Percentiles rank a stretch among this genome's conserved stretches.
These are phyloP conservation scores for Blastocystis sp. DNA, from an alignment of 352 stramenopile species.

Conservation along the genomic window DNA sequence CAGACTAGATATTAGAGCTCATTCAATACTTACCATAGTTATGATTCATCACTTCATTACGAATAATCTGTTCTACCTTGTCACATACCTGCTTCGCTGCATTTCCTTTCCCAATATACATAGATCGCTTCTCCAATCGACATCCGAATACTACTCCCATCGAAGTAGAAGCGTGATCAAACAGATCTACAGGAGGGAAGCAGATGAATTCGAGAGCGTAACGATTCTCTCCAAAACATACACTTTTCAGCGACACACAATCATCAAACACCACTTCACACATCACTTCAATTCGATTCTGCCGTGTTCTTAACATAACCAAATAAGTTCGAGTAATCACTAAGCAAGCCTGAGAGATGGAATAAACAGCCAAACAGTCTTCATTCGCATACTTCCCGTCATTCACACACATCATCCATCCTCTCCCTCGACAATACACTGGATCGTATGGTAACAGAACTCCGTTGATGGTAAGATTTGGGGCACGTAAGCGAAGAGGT, in stretches of 20 bases:
- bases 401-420: background rate
- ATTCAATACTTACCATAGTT: background rate
- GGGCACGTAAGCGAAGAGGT: background rate
- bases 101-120: background rate
- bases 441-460: background rate
- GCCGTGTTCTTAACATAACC: background rate
- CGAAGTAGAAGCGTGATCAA: background rate
- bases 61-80: constrained; percentile 17
- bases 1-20: background rate
- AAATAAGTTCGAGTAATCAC: too few relatives aligned
- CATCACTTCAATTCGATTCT: background rate
- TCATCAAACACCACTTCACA: background rate
- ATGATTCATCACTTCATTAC: background rate
- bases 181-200: background rate
- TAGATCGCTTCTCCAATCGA: background rate
- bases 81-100: background rate
- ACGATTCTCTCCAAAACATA: background rate
- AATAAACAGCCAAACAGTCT: constrained; percentile 10
- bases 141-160: background rate
- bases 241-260: background rate
- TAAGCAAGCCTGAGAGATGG: background rate
- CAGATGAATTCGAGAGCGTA: background rate
- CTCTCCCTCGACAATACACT: background rate
- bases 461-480: background rate
- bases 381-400: background rate